Conservation (phyloP, 805 yeast species). For the Hanseniaspora taiwanica region DNA sequence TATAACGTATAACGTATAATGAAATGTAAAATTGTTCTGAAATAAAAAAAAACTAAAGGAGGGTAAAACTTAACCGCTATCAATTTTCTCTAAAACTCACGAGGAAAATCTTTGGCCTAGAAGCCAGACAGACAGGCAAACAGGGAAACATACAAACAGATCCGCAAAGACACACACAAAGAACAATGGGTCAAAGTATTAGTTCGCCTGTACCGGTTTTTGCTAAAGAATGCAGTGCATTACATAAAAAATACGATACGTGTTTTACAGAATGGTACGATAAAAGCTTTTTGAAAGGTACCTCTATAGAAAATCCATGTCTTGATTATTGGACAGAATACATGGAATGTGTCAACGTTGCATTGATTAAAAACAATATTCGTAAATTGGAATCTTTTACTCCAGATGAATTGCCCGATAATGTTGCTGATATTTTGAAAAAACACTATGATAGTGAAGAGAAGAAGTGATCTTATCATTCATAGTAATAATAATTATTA, state of each 20-base stretch:
- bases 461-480: not conserved
- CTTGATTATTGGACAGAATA: conserved; percentile 80
- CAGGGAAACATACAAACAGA: no score
- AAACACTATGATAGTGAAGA: not conserved
- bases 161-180: no score
- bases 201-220: conserved; percentile 50
- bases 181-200: conserved; percentile 54
- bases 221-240: conserved; percentile 92
- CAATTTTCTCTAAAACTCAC: no score
- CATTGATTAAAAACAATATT: conserved; percentile 60
- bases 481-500: not conserved
- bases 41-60: no score
- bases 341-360: conserved; percentile 72
- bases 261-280: conserved; percentile 95
- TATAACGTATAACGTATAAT: no score
- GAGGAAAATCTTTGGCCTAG: no score
- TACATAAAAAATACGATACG: conserved; percentile 75
- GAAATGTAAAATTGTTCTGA: no score
- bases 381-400: conserved; percentile 82
- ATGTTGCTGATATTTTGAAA: conserved; percentile 4
- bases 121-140: no score
- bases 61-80: no score
- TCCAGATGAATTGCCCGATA: conserved; percentile 38
- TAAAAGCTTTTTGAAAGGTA: conserved; percentile 55
- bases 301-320: conserved; percentile 66